Evolutionary conservation across 148 eudicot genomes (phyloP), one percentile per base, ranked within the genome.

Genomic region (Cornus kousa): DNA sequence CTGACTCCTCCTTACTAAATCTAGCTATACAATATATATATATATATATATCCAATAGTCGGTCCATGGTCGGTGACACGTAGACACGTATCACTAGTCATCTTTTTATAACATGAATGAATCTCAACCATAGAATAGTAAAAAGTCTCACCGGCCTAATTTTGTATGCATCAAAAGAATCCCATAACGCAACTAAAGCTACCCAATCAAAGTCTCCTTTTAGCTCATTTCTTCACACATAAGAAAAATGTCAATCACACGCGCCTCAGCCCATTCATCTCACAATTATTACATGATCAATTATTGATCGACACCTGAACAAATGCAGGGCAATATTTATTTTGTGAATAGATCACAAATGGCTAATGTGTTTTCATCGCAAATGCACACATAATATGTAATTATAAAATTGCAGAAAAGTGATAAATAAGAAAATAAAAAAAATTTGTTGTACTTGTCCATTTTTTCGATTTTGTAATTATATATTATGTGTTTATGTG

Each of bases 1-100:
- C 37, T 17, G 5, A 28, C 28, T 57, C 5, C 64, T 57, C 17
- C 64, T 57, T 13, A 57, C 20, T 14, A 57, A 12, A 57, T 57
- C 17, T 57, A 57, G 16, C 17, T 14, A 57, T 53, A 53, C 2
- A 16, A 53, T 14, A 14, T 53, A 53, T 53, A 53, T 53, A 53
- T 53, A 53, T 53, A 53, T 17, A 62, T n/a, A 62, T 5, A 62
- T 20, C 24, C 7, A 78, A 79, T 46, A 73, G 62, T 69, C 48
- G 81, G 81, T 74, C 57, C 37, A 13, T 48, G 82, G 81, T 50
- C 82, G 85, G 85, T 65, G 74, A 48, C 75, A 82, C 68, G 78
- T 82, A 81, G 68, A 68, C 55, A 71, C 17, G 2, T 9, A 6
- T 17, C 37, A 70, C 20, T 40, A 0, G 78, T 70, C 57, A 32